Base-by-base conservation (phyloP, 495 filamentous ascomycete genomes). In the Penicillium turbatum region DNA sequence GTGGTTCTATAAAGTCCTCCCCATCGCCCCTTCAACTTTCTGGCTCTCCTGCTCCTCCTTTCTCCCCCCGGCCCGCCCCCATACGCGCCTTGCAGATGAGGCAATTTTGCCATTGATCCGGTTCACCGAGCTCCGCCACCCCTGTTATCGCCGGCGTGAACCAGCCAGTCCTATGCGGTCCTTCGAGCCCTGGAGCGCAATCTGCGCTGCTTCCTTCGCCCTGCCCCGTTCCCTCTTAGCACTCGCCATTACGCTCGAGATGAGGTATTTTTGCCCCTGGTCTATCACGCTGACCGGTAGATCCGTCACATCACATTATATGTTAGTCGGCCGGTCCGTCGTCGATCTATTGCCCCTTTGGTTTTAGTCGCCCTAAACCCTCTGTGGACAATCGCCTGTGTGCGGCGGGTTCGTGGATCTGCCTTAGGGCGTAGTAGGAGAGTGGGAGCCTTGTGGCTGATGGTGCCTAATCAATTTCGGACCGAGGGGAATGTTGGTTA, bases 191-290 rank as follows among this genome's bases (percentile, higher is more conserved):
- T n/a, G n/a, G n/a, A n/a, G n/a, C n/a, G n/a, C n/a, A 39, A 30
- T 30, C 27, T 30, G 8, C 27, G 27, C 27, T 30, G 8, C 40
- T n/a, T n/a, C n/a, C n/a, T n/a, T n/a, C n/a, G 42, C 24, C 19
- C 26, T 30, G 27, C 5, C 42, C 31, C 42, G 24, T 48, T 48
- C 16, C 30, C 45, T 8, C 45, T 48, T 17, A 48, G 31, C 45
- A 15, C 45, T 48, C 15, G 19, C 45, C 32, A 48, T 36, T 35
- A 11, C 30, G 45, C 45, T 48, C n/a, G 30, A 36, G 31, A 48
- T 48, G 30, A 48, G 45, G 45, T 12, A 34, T 35, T 36, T 48
- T 35, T 48, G 31, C 45, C 29, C 11, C 24, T 48, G 45, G 45
- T 48, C 45, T 31, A 16, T 17, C 15, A 26, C 15, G 45, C 29